Evolutionary conservation across 129 eudicot genomes (phyloP).

Genomic region (Deinandra increscens): DNA sequence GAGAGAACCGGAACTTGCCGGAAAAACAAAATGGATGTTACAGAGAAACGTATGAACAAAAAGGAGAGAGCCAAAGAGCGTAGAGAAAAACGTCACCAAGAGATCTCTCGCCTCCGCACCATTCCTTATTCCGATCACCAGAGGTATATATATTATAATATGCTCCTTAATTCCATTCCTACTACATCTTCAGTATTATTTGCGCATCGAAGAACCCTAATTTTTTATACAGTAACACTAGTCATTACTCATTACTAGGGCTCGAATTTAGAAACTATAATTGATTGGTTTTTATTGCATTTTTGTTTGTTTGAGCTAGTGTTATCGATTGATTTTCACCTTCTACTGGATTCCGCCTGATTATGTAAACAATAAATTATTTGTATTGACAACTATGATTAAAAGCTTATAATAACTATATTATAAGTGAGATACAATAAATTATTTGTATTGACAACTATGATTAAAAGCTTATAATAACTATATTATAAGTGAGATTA

Average conservation of each 20-base stretch:
- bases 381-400: too few relatives aligned
- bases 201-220: too few relatives aligned
- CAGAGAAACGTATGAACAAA: constrained; percentile 46
- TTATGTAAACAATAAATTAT: too few relatives aligned
- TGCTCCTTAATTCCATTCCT: not conserved
- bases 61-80: constrained; percentile 68
- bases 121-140: constrained; percentile 86
- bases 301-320: not conserved
- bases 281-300: not conserved
- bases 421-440: not conserved
- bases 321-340: not conserved
- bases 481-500: not conserved
- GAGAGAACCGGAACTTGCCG: not conserved
- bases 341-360: too few relatives aligned
- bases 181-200: too few relatives aligned
- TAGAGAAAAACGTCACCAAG: constrained; percentile 76
- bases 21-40: constrained; percentile 22
- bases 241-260: not conserved
- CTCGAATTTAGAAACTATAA: not conserved
- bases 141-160: constrained; percentile 51
- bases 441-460: too few relatives aligned
- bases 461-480: too few relatives aligned
- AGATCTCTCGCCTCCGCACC: constrained; percentile 85
- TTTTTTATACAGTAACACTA: too few relatives aligned
- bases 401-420: not conserved